These are phyloP conservation scores for Parastagonospora avenae DNA, from an alignment of 2,329 filamentous ascomycete genomes.

Conservation along the genomic window DNA sequence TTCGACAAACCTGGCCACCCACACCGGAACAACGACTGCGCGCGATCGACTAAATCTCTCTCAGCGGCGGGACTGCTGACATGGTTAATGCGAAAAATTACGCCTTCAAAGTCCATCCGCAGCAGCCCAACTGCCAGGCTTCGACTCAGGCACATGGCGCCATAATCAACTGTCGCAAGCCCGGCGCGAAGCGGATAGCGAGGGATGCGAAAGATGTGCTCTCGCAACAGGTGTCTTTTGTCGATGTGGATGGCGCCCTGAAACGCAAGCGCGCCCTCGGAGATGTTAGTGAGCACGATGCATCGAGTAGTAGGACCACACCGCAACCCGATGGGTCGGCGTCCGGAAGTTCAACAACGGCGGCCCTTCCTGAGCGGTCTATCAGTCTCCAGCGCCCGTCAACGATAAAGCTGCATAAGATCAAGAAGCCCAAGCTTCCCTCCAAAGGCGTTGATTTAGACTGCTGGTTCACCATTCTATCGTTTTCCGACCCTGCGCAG, in stretches of 20 bases:
- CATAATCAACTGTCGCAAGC: slow-evolving; percentile 43
- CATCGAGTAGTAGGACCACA: too few relatives aligned
- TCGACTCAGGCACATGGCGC: slow-evolving; percentile 38
- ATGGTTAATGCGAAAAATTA: slow-evolving; percentile 47
- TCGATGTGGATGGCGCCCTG: slow-evolving; percentile 31
- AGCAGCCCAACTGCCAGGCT: slow-evolving; percentile 33
- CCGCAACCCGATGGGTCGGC: too few relatives aligned
- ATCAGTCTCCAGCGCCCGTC: slow-evolving; percentile 27
- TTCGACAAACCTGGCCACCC: slow-evolving; percentile 15
- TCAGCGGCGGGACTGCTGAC: slow-evolving; percentile 43
- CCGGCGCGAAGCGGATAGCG: slow-evolving; percentile 30
- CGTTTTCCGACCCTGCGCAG: slow-evolving; percentile 42
- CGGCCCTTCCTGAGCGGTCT: slow-evolving; percentile 11
- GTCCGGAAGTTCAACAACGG: background rate
- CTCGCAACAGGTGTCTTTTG: slow-evolving; percentile 36
- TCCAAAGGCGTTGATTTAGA: slow-evolving; percentile 38
- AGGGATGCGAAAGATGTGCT: slow-evolving; percentile 33
- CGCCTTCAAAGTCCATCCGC: slow-evolving; percentile 47
- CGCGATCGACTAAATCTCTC: slow-evolving; percentile 19
- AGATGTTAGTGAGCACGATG: background rate
- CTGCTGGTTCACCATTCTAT: slow-evolving; percentile 44
- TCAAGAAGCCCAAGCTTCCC: slow-evolving; percentile 34
- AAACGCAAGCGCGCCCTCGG: slow-evolving; percentile 34
- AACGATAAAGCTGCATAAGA: slow-evolving; percentile 31
- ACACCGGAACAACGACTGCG: slow-evolving; percentile 18